phyloP scores from a whole-genome alignment of 148 eudicot genomes.

The Polygonum maritimum region DNA sequence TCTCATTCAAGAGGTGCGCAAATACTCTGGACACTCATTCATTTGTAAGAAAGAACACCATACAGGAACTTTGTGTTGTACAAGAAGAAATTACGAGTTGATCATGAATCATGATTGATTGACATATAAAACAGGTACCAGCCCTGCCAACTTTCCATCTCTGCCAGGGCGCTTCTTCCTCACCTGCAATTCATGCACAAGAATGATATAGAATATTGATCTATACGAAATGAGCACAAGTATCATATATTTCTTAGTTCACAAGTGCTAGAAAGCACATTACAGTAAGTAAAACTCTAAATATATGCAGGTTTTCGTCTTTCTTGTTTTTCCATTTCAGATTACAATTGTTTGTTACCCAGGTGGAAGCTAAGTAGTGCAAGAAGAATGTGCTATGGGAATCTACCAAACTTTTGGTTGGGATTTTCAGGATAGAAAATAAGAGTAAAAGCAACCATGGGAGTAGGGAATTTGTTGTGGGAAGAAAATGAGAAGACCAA shows the following conservation, averaged over 20 bases:
- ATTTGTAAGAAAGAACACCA: neutral
- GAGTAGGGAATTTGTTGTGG: neutral
- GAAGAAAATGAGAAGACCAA: neutral
- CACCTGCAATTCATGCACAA: conserved; percentile 10
- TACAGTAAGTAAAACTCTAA: neutral
- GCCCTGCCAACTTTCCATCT: conserved; percentile 11
- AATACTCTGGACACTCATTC: conserved; percentile 4
- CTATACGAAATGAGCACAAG: neutral
- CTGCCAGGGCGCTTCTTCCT: conserved; percentile 9
- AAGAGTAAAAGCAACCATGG: neutral
- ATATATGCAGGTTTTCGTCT: neutral
- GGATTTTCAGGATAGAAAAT: neutral
- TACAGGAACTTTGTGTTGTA: neutral
- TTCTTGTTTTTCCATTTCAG: neutral
- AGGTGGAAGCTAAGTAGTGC: neutral
- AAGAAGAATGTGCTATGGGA: neutral
- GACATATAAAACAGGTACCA: conserved; percentile 10
- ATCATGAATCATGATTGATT: conserved; percentile 11
- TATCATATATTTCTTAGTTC: neutral
- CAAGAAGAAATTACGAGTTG: neutral
- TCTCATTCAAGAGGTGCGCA: neutral
- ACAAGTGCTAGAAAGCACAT: neutral
- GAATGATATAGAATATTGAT: neutral
- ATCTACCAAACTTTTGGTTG: neutral
- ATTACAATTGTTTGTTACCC: neutral